Conservation (phyloP, 352 stramenopile genomes). For the Pythium brachiatum region DNA sequence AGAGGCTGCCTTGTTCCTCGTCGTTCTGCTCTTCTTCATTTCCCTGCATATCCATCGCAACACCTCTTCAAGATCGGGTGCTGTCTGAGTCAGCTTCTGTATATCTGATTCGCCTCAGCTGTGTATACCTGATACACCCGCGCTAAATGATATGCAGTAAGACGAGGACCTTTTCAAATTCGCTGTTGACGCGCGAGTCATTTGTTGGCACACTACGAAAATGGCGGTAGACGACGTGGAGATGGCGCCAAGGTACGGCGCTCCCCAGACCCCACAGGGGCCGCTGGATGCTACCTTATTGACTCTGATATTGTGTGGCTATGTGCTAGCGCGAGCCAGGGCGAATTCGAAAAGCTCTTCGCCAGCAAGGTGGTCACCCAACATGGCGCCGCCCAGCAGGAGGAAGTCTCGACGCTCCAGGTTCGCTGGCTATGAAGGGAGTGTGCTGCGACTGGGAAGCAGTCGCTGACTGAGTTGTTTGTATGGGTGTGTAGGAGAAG, state of each 20-base stretch:
- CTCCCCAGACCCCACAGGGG: no score
- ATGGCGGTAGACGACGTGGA: constrained; percentile 29
- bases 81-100: constrained; percentile 1
- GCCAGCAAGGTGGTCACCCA: constrained; percentile 29
- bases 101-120: neutral
- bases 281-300: no score
- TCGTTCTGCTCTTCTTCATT: neutral
- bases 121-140: neutral
- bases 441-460: neutral
- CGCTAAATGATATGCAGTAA: constrained; percentile 15
- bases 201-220: constrained; percentile 14
- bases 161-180: constrained; percentile 18
- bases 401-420: constrained; percentile 23
- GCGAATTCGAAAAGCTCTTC: constrained; percentile 47
- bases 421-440: neutral
- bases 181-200: neutral
- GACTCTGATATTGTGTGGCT: neutral
- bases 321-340: constrained; percentile 18
- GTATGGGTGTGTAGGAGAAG: constrained; percentile 27
- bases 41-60: neutral
- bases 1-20: constrained; percentile 13
- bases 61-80: constrained; percentile 22
- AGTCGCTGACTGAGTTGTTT: neutral
- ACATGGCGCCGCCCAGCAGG: constrained; percentile 11
- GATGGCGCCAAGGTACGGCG: constrained; percentile 15